phyloP scores from a whole-genome alignment of 495 filamentous ascomycete genomes.

The Hypoxylon rickii region DNA sequence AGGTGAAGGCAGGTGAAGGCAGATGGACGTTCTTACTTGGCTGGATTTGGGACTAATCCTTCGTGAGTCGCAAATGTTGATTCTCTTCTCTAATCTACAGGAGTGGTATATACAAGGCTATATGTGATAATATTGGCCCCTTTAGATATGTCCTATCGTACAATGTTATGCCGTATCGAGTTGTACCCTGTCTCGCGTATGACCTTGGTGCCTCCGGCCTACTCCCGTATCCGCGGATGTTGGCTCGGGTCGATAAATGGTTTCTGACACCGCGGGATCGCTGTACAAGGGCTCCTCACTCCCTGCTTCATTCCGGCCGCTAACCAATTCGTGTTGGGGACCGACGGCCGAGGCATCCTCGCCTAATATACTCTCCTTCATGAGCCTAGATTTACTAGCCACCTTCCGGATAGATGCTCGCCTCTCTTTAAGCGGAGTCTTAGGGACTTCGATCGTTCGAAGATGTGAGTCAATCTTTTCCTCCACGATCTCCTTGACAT shows the following conservation, averaged over 20 bases:
- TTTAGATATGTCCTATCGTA: no score
- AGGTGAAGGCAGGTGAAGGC: no score
- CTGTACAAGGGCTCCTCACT: constrained; percentile 39
- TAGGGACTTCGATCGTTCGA: constrained; percentile 38
- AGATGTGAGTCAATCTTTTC: constrained; percentile 72
- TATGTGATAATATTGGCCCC: no score
- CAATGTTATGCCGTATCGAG: no score
- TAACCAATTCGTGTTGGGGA: constrained; percentile 32
- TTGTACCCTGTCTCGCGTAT: no score
- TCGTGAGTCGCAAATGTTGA: no score
- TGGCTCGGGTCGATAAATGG: constrained; percentile 6
- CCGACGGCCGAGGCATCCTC: constrained; percentile 4
- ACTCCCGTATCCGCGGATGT: neutral
- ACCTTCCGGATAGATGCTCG: constrained; percentile 25
- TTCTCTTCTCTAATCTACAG: no score
- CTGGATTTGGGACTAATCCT: no score
- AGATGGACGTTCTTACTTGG: no score
- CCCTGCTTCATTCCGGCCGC: constrained; percentile 36
- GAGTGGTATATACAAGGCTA: no score
- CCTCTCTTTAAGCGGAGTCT: constrained; percentile 14
- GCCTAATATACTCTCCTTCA: constrained; percentile 24
- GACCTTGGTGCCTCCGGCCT: neutral
- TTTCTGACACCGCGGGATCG: constrained; percentile 9
- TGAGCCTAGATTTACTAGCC: constrained; percentile 14
- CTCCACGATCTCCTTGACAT: constrained; percentile 81